Evolutionary conservation across 169 alveolate species (phyloP).

Genomic region (Cryptosporidium tyzzeri): DNA sequence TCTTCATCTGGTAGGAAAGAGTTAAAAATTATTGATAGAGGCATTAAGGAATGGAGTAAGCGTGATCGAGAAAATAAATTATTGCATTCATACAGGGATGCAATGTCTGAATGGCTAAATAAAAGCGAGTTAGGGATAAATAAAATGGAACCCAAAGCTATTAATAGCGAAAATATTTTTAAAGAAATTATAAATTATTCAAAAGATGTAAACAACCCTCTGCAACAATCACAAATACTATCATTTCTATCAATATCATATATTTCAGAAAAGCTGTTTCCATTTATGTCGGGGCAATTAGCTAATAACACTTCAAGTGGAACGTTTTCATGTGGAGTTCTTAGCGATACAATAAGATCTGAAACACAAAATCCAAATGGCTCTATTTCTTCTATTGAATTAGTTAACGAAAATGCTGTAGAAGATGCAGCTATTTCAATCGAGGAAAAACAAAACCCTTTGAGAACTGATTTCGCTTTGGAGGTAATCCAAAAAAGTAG

Average conservation of each 20-base stretch:
- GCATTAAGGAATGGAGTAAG: conserved; percentile 44
- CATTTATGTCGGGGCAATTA: conserved; percentile 26
- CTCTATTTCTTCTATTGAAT: conserved; percentile 50
- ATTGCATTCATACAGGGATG: conserved; percentile 32
- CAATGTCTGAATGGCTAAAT: conserved; percentile 65
- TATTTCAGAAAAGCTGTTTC: conserved; percentile 52
- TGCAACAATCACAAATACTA: conserved; percentile 15
- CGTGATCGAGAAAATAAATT: conserved; percentile 31
- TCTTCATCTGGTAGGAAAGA: conserved; percentile 71
- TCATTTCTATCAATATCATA: conserved; percentile 41
- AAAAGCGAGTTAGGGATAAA: background rate
- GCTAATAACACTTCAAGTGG: background rate
- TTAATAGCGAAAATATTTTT: background rate
- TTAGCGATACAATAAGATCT: conserved; percentile 1
- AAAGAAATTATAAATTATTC: conserved; percentile 3
- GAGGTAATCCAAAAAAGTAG: conserved; percentile 5
- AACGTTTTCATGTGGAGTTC: background rate
- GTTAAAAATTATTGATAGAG: conserved; percentile 37
- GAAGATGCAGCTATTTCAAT: background rate
- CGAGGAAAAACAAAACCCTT: background rate
- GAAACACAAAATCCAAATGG: conserved; percentile 2
- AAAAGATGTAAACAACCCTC: background rate
- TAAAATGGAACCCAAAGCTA: background rate
- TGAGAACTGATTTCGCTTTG: background rate
- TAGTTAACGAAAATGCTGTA: background rate